Evolutionary conservation across 2,329 filamentous ascomycete species (phyloP), one percentile per base, ranked within the genome.

Genomic region (Camillea tinctor): DNA sequence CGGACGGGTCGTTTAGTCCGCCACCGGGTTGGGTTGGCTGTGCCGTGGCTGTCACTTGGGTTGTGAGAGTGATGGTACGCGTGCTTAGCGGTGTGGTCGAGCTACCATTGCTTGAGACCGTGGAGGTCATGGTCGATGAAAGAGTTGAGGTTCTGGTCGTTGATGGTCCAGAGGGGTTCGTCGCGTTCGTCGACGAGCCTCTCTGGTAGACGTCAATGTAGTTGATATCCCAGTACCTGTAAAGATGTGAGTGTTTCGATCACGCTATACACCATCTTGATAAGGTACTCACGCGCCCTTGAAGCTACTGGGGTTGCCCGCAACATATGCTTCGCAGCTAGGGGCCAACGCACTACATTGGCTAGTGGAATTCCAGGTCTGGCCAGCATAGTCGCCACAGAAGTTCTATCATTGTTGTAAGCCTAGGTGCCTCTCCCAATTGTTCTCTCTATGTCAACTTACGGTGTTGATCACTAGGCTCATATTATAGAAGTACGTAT

Each of bases 311-410:
- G 81, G 81, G 57, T 80, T 79, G 1, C 69, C 71, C 17, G 76
- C 79, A 11, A 84, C 81, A 64, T 76, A 83, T 56, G 81, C 76
- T 21, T 71, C 63, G 62, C 81, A 83, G 2, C 79, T 80, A 4
- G 76, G 67, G 0, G 79, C 79, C n/a, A 75, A 71, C 9, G 66
- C 59, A 58, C 68, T 68, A 64, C 79, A 82, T 15, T 75, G 70
- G 17, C 78, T 75, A 13, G 71, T 66, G 4, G 66, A 66, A 19
- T 71, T 72, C 81, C 81, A 83, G 17, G 75, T 69, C 4, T 72
- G 73, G 50, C 74, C 87, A 0, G 89, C 90, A 81, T 89, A 93
- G 68, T 88, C 85, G 23, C 91, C 91, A 70, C 92, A 95, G 72
- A 95, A 92, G 55, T 90, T 80, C 79, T 82, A 51, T 5, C 4